Base-by-base conservation (phyloP, 495 filamentous ascomycete genomes). In the Parathielavia hyrcaniae region DNA sequence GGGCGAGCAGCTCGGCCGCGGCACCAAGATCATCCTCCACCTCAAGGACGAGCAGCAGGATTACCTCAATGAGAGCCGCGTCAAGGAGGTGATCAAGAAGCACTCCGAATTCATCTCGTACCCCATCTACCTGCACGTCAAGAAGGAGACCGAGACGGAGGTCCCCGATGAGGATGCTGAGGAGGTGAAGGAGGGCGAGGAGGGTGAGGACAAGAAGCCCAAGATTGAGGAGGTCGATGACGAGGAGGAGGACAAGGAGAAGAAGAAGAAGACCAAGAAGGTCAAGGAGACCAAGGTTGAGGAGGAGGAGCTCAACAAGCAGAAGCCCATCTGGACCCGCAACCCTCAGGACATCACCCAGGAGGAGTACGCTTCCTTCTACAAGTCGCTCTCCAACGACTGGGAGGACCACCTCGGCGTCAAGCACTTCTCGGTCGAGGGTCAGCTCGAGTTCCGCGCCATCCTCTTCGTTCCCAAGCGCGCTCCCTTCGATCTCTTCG, bases 51-150 rank as follows among this genome's bases (percentile, higher is more conserved):
- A 97, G 85, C 93, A 97, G 81, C 82, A 77, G 59, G 93, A 97
- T 76, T 98, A 96, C 83, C 85, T 97, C 68, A 92, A 97, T 77
- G 92, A 97, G 85, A 84, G 84, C 81, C 91, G 92, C 83, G 90
- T 98, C 82, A 98, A 98, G 88, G 93, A 98, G 84, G 91, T 98
- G 62, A 90, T 98, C 79, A 97, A 97, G 90, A 98, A 98, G 88
- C 93, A 98, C 87, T 97, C 93, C 75, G 93, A 98, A 82, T 98
- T 98, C 86, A 98, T 98, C 83, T 97, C 95, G 53, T 98, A 98
- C 85, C 93, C 93, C 65, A 98, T 98, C 84, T 98, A 96, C 83
- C 93, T 98, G 59, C 93, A 98, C 77, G 89, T 97, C 71, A 76
- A 87, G 72, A 98, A 98, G 84, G 95, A 97, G 87, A 92, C 86